phyloP scores from a whole-genome alignment of 768 basidiomycete species.

The Leucocoprinus leucothites region DNA sequence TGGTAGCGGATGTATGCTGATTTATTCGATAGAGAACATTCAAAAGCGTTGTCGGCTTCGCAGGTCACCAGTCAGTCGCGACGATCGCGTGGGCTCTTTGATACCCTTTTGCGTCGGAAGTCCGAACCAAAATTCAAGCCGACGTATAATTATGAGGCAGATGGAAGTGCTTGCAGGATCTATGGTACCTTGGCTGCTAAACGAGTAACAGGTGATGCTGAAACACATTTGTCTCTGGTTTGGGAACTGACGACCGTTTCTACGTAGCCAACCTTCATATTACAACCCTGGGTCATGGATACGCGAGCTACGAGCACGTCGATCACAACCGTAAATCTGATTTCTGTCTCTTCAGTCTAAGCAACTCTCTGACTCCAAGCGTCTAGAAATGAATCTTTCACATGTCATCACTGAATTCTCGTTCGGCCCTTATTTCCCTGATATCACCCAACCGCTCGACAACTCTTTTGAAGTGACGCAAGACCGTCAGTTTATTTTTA shows the following conservation, averaged over 20 bases:
- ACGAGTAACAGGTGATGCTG: constrained; percentile 74
- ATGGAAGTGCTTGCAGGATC: constrained; percentile 81
- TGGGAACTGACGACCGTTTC: neutral
- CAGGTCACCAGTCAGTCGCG: constrained; percentile 73
- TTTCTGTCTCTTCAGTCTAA: neutral
- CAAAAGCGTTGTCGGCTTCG: constrained; percentile 59
- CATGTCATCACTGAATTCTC: constrained; percentile 97
- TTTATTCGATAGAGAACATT: constrained; percentile 49
- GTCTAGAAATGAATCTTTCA: constrained; percentile 61
- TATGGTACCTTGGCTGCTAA: constrained; percentile 82
- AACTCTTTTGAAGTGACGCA: constrained; percentile 76
- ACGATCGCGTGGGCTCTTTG: constrained; percentile 71
- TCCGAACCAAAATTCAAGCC: constrained; percentile 52
- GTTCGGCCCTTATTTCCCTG: constrained; percentile 94
- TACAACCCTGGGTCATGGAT: constrained; percentile 94
- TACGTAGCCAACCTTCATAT: constrained; percentile 85
- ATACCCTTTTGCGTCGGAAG: constrained; percentile 45
- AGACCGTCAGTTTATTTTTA: constrained; percentile 50
- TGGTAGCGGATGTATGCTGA: too few species aligned
- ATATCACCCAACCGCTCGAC: constrained; percentile 92
- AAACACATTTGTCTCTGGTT: neutral
- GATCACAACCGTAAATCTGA: constrained; percentile 69
- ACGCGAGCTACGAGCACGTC: constrained; percentile 82
- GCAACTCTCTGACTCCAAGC: neutral
- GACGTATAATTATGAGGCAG: constrained; percentile 65